phyloP scores from a whole-genome alignment of 140 eudicot species.

The Senecio squalidus region DNA sequence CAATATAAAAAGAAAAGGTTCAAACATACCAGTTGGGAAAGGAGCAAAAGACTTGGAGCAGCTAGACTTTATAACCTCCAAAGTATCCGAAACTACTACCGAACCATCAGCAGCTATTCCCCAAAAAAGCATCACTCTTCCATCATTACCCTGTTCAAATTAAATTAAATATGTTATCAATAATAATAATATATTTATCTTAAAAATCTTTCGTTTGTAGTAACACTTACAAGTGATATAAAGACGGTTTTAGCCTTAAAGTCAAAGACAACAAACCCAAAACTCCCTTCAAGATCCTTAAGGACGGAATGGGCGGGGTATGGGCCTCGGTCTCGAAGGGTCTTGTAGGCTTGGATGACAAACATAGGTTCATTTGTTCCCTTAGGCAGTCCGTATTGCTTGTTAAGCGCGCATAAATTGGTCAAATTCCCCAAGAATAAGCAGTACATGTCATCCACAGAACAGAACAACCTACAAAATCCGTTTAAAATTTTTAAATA shows the following conservation, averaged over 20 bases:
- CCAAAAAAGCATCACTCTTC: conserved; percentile 62
- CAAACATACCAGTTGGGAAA: conserved; percentile 52
- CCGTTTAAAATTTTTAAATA: background rate
- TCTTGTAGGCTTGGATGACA: conserved; percentile 72
- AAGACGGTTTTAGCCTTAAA: conserved; percentile 55
- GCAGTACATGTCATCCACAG: conserved; percentile 69
- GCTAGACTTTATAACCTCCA: conserved; percentile 48
- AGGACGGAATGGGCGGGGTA: conserved; percentile 78
- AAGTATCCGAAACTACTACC: conserved; percentile 55
- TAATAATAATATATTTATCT: background rate
- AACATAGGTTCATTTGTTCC: conserved; percentile 60
- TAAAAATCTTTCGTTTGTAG: background rate
- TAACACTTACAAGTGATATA: conserved; percentile 47
- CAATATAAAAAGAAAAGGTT: background rate
- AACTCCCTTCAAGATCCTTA: conserved; percentile 69
- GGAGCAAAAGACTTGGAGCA: conserved; percentile 82
- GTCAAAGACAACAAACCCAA: conserved; percentile 70
- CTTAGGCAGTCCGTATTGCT: conserved; percentile 72
- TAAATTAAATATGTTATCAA: background rate
- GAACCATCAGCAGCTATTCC: conserved; percentile 75
- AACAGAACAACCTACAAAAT: conserved; percentile 49
- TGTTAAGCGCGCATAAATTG: conserved; percentile 65
- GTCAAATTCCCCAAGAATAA: conserved; percentile 56
- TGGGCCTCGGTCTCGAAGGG: conserved; percentile 82
- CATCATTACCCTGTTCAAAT: conserved; percentile 49